Conservation (phyloP, 306 rosid genomes). For the Gleditsia sinensis region DNA sequence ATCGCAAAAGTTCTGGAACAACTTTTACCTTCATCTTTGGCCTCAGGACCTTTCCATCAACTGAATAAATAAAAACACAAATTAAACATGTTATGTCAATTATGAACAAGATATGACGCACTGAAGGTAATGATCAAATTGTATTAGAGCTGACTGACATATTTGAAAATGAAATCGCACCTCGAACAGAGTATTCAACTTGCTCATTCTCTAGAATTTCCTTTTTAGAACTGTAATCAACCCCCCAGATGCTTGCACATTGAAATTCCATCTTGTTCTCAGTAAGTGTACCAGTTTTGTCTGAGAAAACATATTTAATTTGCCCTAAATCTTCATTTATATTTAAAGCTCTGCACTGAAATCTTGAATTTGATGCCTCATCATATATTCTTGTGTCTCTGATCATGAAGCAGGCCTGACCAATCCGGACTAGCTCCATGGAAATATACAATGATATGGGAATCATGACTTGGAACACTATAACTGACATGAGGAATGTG, state of each 20-base stretch:
- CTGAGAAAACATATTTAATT: constrained; percentile 86
- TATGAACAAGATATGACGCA: constrained; percentile 6
- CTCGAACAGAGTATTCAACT: constrained; percentile 55
- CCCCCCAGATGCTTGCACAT: constrained; percentile 89
- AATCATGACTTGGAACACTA: constrained; percentile 94
- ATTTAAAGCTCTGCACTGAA: constrained; percentile 91
- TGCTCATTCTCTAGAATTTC: constrained; percentile 39
- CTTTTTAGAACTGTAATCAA: constrained; percentile 62
- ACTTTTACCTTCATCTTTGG: constrained; percentile 84
- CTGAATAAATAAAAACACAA: constrained; percentile 46
- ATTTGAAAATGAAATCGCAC: constrained; percentile 38
- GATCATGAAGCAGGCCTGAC: constrained; percentile 96
- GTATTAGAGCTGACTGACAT: neutral
- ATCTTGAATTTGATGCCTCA: constrained; percentile 71
- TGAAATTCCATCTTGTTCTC: constrained; percentile 98
- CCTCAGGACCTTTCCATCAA: constrained; percentile 61
- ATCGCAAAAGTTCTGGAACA: constrained; percentile 63
- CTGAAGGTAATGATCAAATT: neutral
- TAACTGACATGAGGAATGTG: constrained; percentile 95
- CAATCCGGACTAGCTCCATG: constrained; percentile 93
- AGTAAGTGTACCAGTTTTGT: constrained; percentile 96
- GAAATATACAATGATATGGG: constrained; percentile 97
- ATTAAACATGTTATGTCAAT: constrained; percentile 7
- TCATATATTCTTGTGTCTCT: constrained; percentile 73
- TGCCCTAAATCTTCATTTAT: constrained; percentile 98